Base-by-base conservation (phyloP, 2,329 filamentous ascomycete genomes). In the Colletotrichum eremochloae region DNA sequence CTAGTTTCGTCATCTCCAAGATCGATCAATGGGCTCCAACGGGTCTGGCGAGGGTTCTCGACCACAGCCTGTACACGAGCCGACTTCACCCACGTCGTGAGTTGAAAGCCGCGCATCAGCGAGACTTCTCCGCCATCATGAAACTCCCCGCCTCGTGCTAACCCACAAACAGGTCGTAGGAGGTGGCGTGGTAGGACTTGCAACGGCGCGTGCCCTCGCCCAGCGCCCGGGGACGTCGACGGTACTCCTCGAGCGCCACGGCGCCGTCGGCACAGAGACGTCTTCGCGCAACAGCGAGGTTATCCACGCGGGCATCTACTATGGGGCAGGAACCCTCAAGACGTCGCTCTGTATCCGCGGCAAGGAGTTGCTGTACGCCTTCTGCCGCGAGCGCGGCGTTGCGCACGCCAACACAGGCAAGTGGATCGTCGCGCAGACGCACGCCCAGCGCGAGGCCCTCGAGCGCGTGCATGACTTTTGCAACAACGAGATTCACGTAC, bases 231-330 rank as follows among this genome's bases (percentile, higher is more conserved):
- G 86, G 29, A 86, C 87, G 7, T 90, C 89, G 2, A 96, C 94
- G 0, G 86, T 97, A 15, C 85, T 97, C 66, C 90, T 98, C 1
- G 95, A 98, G 82, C 90, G 93, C 36, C 93, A 97, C 84, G 82
- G 86, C 31, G 86, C 88, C 63, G 87, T 93, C 36, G 95, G 95
- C 62, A 96, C 91, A 38, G 95, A 98, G 84, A 97, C 95, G 0
- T 95, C 93, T 74, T 94, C 93, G 75, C 91, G 95, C 76, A 98
- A 97, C 84, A 96, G 93, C 79, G 95, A 98, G 88, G 96, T 98
- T 67, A 97, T 99, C 77, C 96, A 99, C 81, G 96, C 94, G 1
- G 96, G 96, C 18, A 88, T 98, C 75, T 98, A 98, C 87, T 98
- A 98, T 82, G 94, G 93, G 20, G 80, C 86, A 7, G 82, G 84